Evolutionary conservation across 2,329 filamentous ascomycete species (phyloP), one percentile per base, ranked within the genome.

Genomic region (Aureobasidium subglaciale): DNA sequence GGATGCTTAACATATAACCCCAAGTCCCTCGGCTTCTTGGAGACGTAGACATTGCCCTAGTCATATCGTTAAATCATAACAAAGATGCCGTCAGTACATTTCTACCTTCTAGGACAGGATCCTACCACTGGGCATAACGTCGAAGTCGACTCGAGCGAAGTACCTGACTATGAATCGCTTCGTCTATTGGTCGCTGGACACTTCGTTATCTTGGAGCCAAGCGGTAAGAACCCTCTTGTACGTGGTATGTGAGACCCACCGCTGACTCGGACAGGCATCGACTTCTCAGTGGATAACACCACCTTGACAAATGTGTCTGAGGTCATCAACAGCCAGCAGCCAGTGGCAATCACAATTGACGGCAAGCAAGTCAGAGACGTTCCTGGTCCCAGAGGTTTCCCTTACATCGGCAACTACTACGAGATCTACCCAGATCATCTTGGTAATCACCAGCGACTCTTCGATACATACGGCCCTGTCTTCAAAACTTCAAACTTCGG

Each of bases 291-390:
- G 24, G 48, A 52, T 15, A 35, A 35, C 27, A 15, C 29, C 25
- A 52, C 48, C 8, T 25, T 52, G 22, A 41, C 35, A 2, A 35
- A 41, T 11, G 48, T 41, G 6, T 53, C 58, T 6, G 60, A 61
- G n/a, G 58, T 65, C 22, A 45, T 60, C n/a, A 48, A 32, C 38
- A 49, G 60, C 27, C 32, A 59, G 18, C 58, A 53, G 24, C 56
- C 66, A 6, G 60, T 69, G 27, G 62, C 59, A 55, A 70, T 80
- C 59, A 74, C 71, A 4, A 71, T 81, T 15, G 77, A 80, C 56
- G 76, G 78, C 20, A 70, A 76, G 34, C 62, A 69, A 4, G 73
- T 81, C 6, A 75, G 74, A 1, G 69, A 75, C 2, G 59, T 63
- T 2, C 66, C 64, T 2, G 73, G 70, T 2, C 79, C 70, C 16